Evolutionary conservation across 2,329 filamentous ascomycete genomes (phyloP).

Genomic region (Fusarium sp.): DNA sequence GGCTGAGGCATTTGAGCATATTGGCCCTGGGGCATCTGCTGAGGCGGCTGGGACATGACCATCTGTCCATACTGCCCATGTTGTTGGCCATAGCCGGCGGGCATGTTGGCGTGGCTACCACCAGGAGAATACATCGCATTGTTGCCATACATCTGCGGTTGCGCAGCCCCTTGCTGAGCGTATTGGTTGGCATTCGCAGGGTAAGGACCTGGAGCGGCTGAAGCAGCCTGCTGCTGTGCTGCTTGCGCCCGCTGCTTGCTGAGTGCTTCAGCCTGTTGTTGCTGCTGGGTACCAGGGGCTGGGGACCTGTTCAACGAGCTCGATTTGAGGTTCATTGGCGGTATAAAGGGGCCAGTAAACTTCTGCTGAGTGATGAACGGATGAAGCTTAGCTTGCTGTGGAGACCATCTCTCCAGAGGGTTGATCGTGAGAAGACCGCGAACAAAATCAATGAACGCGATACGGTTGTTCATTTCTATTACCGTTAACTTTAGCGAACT

Average conservation of each 20-base stretch:
- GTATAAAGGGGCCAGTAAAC: conserved; percentile 94
- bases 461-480: conserved; percentile 96
- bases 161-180: conserved; percentile 60
- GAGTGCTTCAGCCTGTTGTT: conserved; percentile 92
- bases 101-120: conserved; percentile 61
- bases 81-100: conserved; percentile 84
- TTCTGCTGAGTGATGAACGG: conserved; percentile 99
- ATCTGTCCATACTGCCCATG: conserved; percentile 79
- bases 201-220: conserved; percentile 77
- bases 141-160: conserved; percentile 82
- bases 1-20: conserved; percentile 69
- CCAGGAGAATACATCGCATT: conserved; percentile 82
- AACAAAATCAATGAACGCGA: conserved; percentile 98
- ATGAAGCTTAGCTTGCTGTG: conserved; percentile 95
- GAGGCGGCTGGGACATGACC: conserved; percentile 75
- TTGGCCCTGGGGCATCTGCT: conserved; percentile 74
- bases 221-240: conserved; percentile 78
- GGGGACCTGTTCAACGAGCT: conserved; percentile 88
- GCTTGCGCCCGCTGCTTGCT: conserved; percentile 89
- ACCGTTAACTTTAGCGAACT: conserved; percentile 38
- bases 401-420: conserved; percentile 95
- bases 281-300: conserved; percentile 93
- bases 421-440: conserved; percentile 94
- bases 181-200: conserved; percentile 64
- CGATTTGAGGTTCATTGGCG: conserved; percentile 95